Evolutionary conservation across 768 basidiomycete genomes (phyloP), one percentile per base, ranked within the genome.

Genomic region (Dioszegia crocea): DNA sequence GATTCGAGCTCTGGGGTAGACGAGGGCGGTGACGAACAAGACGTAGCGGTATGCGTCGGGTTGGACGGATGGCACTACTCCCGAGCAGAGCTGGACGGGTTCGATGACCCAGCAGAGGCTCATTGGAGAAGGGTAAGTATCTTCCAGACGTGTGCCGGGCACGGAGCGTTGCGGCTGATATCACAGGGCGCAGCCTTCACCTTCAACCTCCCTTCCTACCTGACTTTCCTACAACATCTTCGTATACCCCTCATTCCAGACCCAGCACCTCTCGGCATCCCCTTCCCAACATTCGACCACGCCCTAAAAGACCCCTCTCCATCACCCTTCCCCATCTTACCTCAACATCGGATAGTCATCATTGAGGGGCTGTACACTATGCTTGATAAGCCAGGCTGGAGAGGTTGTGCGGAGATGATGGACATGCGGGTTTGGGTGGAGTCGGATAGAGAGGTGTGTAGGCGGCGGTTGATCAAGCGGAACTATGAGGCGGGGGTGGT

Each of bases 21-120:
- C 14, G 48, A 11, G 27, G 14, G 29, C 24, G 30, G 21, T n/a
- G 46, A 38, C 6, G 47, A 27, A 30, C 43, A 29, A 3, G 63
- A 73, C 62, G 27, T 75, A 16, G 88, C 85, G 4, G 80, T 88
- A 30, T 82, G 90, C 41, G 83, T 96, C 10, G 84, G 88, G 6
- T 80, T 91, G 38, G 93, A 97, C 71, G 93, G 94, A 11, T 98
- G 91, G 91, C 93, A 98, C 74, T 81, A 88, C 59, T 83, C 88
- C 17, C 84, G 90, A 23, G 82, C 84, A 3, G 84, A 88, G 63
- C 83, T 98, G 26, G 89, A 89, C 67, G 24, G 33, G 11, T 65
- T 63, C n/a, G 30, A 73, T 63, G 85, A 96, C 73, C 86, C 91
- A 0, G 80, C 82, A 52, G 82, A 85, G 39, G 91, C 92, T 0